Base-by-base conservation (phyloP, 495 filamentous ascomycete species). In the Aspergillus campestris region DNA sequence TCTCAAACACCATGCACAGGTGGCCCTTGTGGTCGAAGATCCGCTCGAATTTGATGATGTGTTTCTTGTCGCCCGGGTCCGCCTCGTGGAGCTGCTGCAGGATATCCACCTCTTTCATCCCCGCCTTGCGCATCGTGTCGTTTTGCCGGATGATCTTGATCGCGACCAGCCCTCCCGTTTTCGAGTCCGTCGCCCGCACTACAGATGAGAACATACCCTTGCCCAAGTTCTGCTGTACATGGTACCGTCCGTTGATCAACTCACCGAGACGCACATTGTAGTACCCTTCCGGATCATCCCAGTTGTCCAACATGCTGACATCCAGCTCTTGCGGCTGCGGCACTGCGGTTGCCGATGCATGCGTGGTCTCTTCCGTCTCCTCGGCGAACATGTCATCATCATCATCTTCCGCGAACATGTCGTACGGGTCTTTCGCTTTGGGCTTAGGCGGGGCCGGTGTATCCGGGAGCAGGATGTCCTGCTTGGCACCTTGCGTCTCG, bases 131-230 rank as follows among this genome's bases (percentile, higher is more conserved):
- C 77, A 96, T 85, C 8, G 88, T 92, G 59, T 95, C 87, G 55
- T 95, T 95, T 58, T 91, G 91, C 37, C 88, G 80, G 59, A 95
- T 91, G 55, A 96, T 86, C 71, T 96, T 96, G 70, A 96, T 84
- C 27, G 90, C 90, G 38, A 94, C 86, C 12, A 82, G 56, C 51
- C 75, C 75, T 45, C 80, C 80, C 27, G 77, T 86, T 31, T 75
- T 80, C 33, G 82, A 74, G 61, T 97, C 92, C 47, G 73, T 73
- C n/a, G 92, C 94, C 48, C 86, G 82, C 24, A 94, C 87, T n/a
- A 98, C 92, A 8, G 86, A 85, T 0, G 92, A 94, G 54, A 96
- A 98, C 81, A 96, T 92, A 40, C 92, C 92, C 59, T 84, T 87
- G 49, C 92, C 92, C n/a, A 97, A 77, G 45, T 83, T 83, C 31